These are phyloP conservation scores for Irpex sp. DNA, from an alignment of 1,284 basidiomycete genomes.

Conservation along the genomic window DNA sequence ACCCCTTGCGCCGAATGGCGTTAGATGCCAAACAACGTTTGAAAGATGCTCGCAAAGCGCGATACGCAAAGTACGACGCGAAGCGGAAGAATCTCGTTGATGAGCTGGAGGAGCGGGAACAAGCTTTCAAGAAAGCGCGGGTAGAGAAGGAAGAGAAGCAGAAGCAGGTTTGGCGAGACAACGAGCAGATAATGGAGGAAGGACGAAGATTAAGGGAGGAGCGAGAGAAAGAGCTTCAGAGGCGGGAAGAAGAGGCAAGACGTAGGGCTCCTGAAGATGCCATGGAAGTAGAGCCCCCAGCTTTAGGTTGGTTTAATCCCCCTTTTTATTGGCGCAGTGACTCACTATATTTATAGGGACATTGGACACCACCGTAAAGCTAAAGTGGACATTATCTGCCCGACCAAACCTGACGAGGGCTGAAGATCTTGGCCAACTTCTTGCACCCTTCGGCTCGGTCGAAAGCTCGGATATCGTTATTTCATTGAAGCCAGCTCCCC, in stretches of 20 bases:
- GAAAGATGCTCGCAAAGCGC: conserved; percentile 64
- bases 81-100: conserved; percentile 79
- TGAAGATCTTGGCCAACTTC: conserved; percentile 42
- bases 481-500: conserved; percentile 44
- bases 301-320: conserved; percentile 35
- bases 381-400: conserved; percentile 58
- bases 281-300: conserved; percentile 46
- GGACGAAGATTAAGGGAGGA: conserved; percentile 70
- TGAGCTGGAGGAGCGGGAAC: conserved; percentile 81
- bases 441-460: conserved; percentile 54
- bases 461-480: conserved; percentile 63
- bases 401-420: conserved; percentile 52
- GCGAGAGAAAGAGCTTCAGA: conserved; percentile 47
- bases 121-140: conserved; percentile 70
- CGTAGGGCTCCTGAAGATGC: conserved; percentile 21
- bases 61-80: conserved; percentile 70
- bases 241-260: conserved; percentile 34
- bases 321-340: conserved; percentile 9
- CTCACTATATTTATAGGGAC: conserved; percentile 39
- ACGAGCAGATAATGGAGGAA: conserved; percentile 74
- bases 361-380: conserved; percentile 66
- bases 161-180: conserved; percentile 52
- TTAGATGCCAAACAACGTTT: conserved; percentile 76
- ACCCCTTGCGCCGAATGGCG: conserved; percentile 77
- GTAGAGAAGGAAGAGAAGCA: conserved; percentile 57